These are phyloP conservation scores for Boletus bicolor DNA, from an alignment of 768 basidiomycete genomes.

Conservation along the genomic window DNA sequence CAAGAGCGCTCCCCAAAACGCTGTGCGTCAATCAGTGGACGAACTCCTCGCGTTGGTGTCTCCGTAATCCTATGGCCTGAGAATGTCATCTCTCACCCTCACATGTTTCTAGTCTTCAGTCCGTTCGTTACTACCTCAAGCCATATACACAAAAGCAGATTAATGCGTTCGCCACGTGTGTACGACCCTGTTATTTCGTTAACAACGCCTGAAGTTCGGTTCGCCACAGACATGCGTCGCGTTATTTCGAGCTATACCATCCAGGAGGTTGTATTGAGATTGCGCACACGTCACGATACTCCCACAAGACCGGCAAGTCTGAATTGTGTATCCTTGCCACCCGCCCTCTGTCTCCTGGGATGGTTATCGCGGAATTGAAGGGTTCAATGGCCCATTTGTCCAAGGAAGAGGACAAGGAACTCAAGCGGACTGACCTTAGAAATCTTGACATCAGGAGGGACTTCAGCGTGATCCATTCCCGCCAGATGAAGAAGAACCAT, in stretches of 20 bases:
- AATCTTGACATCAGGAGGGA: slow-evolving; percentile 73
- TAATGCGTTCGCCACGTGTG: slow-evolving; percentile 91
- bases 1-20: slow-evolving; percentile 53
- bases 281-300: slow-evolving; percentile 83
- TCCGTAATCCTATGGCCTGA: slow-evolving; percentile 11
- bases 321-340: slow-evolving; percentile 87
- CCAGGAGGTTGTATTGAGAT: slow-evolving; percentile 84
- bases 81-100: slow-evolving; percentile 18
- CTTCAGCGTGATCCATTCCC: slow-evolving; percentile 89
- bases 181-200: slow-evolving; percentile 31
- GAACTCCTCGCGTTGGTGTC: slow-evolving; percentile 68
- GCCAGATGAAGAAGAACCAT: slow-evolving; percentile 90
- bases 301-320: slow-evolving; percentile 83
- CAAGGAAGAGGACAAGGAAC: slow-evolving; percentile 80
- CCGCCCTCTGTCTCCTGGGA: slow-evolving; percentile 59
- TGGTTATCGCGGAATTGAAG: slow-evolving; percentile 81
- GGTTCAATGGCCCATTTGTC: slow-evolving; percentile 89
- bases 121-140: slow-evolving; percentile 77
- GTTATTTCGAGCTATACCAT: slow-evolving; percentile 85
- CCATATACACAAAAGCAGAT: slow-evolving; percentile 78
- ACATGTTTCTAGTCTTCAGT: slow-evolving; percentile 49
- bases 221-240: slow-evolving; percentile 70
- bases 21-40: slow-evolving; percentile 71
- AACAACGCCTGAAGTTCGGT: slow-evolving; percentile 27
- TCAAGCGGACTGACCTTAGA: slow-evolving; percentile 76